A percentile compares a stretch with the other conserved stretches of the same genome.
Evolutionary conservation across 75 land plant genomes (phyloP).

Genomic region (Sequoia sempervirens): DNA sequence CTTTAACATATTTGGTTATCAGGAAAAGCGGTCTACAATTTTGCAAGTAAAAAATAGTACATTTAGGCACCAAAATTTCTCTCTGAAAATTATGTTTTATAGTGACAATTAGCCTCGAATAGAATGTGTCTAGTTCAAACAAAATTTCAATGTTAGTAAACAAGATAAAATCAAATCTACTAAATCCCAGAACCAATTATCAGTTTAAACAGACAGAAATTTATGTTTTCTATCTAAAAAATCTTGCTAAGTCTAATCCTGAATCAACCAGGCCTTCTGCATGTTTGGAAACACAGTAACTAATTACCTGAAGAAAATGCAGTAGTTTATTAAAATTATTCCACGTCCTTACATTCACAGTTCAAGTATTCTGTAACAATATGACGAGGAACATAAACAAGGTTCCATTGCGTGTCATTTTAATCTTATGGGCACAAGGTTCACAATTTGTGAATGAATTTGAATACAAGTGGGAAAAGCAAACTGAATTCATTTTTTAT

Average conservation of each 20-base stretch:
- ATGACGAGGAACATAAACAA: background rate
- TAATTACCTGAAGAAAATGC: too few species aligned
- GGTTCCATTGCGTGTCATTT: background rate
- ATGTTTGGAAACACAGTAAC: too few species aligned
- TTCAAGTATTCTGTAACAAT: background rate
- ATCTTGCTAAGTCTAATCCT: too few species aligned
- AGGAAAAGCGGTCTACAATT: background rate
- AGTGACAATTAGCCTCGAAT: background rate
- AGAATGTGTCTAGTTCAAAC: background rate
- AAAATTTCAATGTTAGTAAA: too few species aligned
- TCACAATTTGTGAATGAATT: background rate
- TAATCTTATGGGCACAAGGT: background rate
- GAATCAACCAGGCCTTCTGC: too few species aligned
- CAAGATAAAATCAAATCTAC: background rate
- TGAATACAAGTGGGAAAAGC: background rate
- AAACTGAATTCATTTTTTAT: background rate
- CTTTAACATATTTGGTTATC: too few species aligned
- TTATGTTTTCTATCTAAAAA: too few species aligned
- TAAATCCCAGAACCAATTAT: too few species aligned
- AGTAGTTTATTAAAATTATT: too few species aligned
- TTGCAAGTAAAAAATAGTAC: background rate
- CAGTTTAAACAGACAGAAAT: too few species aligned
- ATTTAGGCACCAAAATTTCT: background rate
- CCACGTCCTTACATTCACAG: too few species aligned
- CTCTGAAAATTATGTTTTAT: background rate